Conservation (phyloP, 306 rosid species). For the Senna siamea region DNA sequence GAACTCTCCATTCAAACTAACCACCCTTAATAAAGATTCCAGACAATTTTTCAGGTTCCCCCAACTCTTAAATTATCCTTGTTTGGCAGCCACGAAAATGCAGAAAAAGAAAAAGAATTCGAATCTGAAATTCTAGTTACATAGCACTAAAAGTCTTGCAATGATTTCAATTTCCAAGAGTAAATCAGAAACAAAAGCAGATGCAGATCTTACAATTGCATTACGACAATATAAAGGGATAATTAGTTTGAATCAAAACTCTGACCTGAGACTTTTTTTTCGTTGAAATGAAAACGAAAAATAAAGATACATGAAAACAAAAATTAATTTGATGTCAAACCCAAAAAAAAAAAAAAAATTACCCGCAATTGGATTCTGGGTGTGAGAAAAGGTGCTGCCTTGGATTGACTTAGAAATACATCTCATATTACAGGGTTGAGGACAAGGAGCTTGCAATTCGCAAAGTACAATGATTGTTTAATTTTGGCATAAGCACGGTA, state of each 20-base stretch:
- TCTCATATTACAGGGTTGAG: constrained; percentile 35
- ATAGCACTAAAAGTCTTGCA: neutral
- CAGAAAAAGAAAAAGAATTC: neutral
- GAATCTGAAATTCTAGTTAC: constrained; percentile 34
- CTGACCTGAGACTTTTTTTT: constrained; percentile 15
- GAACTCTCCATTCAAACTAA: constrained; percentile 26
- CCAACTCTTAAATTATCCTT: constrained; percentile 37
- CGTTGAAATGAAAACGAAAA: constrained; percentile 5
- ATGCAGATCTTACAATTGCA: neutral
- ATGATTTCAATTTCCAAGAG: neutral
- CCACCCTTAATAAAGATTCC: constrained; percentile 26
- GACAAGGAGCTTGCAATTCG: constrained; percentile 44
- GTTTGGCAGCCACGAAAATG: constrained; percentile 33
- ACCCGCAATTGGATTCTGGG: constrained; percentile 55
- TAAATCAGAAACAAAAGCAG: constrained; percentile 5
- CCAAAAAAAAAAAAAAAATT: neutral
- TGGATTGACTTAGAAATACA: constrained; percentile 25
- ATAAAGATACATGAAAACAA: neutral
- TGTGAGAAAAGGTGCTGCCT: neutral
- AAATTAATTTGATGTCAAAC: constrained; percentile 37
- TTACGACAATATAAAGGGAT: neutral
- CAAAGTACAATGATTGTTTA: too few species aligned
- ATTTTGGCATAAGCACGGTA: too few species aligned
- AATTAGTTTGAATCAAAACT: neutral
- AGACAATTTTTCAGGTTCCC: constrained; percentile 13